Evolutionary conservation across 2,329 filamentous ascomycete species (phyloP), one percentile per base, ranked within the genome.

Genomic region (Hypomyces perniciosus): DNA sequence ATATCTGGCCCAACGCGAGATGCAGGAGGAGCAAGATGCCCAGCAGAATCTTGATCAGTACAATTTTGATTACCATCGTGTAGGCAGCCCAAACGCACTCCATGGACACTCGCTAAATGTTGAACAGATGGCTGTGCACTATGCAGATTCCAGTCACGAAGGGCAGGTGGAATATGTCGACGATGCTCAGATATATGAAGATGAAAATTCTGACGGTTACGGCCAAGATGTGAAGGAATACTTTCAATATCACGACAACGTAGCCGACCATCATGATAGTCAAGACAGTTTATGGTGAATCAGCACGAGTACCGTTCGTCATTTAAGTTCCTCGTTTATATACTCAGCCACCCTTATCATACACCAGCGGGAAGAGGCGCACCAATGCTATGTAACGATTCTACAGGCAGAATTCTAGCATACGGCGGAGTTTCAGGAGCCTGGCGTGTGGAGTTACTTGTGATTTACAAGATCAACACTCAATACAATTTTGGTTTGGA

Each of bases 21-120:
- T 69, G 68, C 62, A 74, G 66, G 62, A 63, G 52, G 70, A 64
- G n/a, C 71, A 75, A 54, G 73, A 75, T 38, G 65, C 65, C 46
- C 70, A 75, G 48, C 70, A 76, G 54, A 70, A 72, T 54, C 70
- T 76, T 53, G 74, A 76, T 55, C 73, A 72, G 48, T 79, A 78
- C 58, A 73, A 77, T 58, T 78, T 73, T 59, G 74, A 79, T 57
- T 79, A 79, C 58, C 75, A 78, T 57, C 65, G 75, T 57, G 75
- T 78, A 62, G 69, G 75, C 68, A 8, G 13, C 10, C 37, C 48
- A 53, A 7, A 9, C 27, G 7, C 6, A 29, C 8, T 41, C 33
- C 8, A 8, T 9, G 6, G 35, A 43, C 27, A 34, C 34, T 60
- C 28, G 44, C 43, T 57, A 39, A 54, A 31, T n/a, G 9, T 38